Base-by-base conservation (phyloP, 129 eudicot genomes). In the Glebionis coronaria region DNA sequence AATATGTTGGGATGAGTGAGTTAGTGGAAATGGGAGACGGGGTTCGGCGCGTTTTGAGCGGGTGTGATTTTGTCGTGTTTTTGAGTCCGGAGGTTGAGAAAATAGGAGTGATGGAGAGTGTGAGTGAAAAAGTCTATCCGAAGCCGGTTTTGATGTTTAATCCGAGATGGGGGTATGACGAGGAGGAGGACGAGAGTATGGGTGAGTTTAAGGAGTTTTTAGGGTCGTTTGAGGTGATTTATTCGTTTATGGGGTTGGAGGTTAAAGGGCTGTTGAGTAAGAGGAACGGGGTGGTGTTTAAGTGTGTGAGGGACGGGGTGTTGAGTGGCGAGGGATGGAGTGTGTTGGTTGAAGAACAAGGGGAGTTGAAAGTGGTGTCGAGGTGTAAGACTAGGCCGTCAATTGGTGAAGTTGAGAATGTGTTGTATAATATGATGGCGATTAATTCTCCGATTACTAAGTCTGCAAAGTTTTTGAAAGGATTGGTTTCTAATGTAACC, bases 201-300 rank as follows among this genome's bases (percentile, higher is more conserved):
- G 89, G 82, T 44, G 91, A 75, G 40, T 59, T 86, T 84, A 47
- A 71, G n/a, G 72, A 76, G 21, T 86, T 88, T 82, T 69, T 84
- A 78, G 85, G 95, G 4, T 83, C 98, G 14, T 92, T 92, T 73
- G 96, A 92, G 12, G 98, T 88, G 31, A 78, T 92, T 44, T 92
- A 88, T 84, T 90, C 95, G 59, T 92, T 92, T 67, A 76, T 81
- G 80, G 98, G 98, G 2, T 83, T 91, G 78, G 98, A 85, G 72
- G 96, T 92, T 20, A 83, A 80, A 77, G 98, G 96, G 63, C 28
- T 88, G 35, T 81, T 93, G 78, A 93, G 95, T 29, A 93, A 77
- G 86, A 77, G 87, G 72, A 80, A 84, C 61, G 98, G 95, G 8
- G 86, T 89, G 56, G 81, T 93, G 0, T 93, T 89, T 38, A 93